Percentiles rank a stretch among this genome's conserved stretches.
phyloP scores from a whole-genome alignment of 768 basidiomycete species.

The Phaeotremella skinneri region DNA sequence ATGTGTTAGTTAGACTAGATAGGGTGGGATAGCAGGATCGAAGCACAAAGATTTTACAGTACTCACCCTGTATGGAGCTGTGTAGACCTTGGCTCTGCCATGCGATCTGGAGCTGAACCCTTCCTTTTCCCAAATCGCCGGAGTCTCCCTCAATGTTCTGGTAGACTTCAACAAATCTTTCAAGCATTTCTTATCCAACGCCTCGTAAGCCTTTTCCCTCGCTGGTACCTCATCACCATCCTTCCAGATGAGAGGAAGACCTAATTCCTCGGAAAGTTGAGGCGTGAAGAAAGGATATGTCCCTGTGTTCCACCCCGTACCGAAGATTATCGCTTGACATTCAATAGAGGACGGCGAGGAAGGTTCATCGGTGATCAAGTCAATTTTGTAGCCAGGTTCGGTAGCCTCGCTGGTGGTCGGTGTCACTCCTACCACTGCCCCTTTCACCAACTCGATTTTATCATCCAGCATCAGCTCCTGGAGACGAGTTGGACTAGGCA shows the following conservation, averaged over 20 bases:
- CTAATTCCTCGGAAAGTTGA: constrained; percentile 3
- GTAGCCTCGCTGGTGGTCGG: neutral
- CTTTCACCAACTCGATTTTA: constrained; percentile 12
- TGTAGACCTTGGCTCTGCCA: neutral
- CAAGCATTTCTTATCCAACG: constrained; percentile 4
- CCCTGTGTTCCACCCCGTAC: constrained; percentile 22
- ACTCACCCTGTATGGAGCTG: constrained; percentile 2
- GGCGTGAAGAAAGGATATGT: constrained; percentile 18
- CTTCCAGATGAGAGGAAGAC: constrained; percentile 10
- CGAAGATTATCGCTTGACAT: constrained; percentile 20
- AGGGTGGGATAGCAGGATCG: too few relatives aligned
- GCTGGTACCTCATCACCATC: neutral
- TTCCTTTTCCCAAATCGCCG: constrained; percentile 1
- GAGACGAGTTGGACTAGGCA: constrained; percentile 8
- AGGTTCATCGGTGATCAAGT: neutral
- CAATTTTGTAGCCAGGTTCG: constrained; percentile 4
- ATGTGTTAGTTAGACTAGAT: too few relatives aligned
- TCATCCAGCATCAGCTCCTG: constrained; percentile 10
- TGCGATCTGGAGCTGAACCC: neutral
- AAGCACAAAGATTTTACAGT: neutral
- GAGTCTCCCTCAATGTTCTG: neutral
- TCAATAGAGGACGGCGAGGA: neutral
- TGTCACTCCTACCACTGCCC: constrained; percentile 7
- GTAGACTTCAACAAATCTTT: neutral
- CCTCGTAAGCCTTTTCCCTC: constrained; percentile 1